Evolutionary conservation across 371 early-diverging fungal genomes (phyloP).

Genomic region (Saksenaea oblongispora): DNA sequence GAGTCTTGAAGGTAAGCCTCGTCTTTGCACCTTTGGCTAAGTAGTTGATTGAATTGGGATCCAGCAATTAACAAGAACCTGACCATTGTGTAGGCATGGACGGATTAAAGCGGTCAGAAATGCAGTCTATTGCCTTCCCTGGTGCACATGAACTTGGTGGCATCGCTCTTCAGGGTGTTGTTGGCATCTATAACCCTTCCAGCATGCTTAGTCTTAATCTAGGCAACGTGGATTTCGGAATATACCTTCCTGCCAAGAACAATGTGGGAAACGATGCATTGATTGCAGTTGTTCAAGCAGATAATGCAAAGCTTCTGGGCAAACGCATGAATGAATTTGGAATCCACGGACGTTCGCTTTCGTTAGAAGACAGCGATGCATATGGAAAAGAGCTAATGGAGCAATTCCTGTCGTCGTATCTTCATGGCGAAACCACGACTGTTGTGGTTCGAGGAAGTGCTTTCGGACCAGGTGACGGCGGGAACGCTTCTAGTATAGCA

Average conservation of each 20-base stretch:
- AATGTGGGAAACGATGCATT: constrained; percentile 23
- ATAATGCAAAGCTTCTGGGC: constrained; percentile 38
- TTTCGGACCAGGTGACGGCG: constrained; percentile 32
- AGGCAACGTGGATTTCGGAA: constrained; percentile 51
- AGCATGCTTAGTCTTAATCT: constrained; percentile 35
- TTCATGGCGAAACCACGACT: constrained; percentile 36
- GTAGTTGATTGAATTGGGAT: background rate
- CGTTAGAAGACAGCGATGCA: constrained; percentile 21
- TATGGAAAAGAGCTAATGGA: constrained; percentile 26
- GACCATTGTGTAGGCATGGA: constrained; percentile 37
- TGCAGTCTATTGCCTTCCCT: constrained; percentile 34
- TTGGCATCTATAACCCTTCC: constrained; percentile 50
- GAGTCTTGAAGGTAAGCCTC: constrained; percentile 33
- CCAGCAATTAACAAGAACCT: background rate
- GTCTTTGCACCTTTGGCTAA: background rate
- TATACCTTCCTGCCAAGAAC: constrained; percentile 29
- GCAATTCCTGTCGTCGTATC: constrained; percentile 35
- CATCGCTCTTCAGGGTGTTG: constrained; percentile 30
- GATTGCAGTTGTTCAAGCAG: constrained; percentile 45
- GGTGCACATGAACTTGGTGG: constrained; percentile 46
- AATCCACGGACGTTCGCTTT: constrained; percentile 41
- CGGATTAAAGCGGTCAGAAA: constrained; percentile 40
- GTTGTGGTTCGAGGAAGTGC: constrained; percentile 43
- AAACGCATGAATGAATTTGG: constrained; percentile 39
- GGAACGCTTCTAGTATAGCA: background rate